These are phyloP conservation scores for Tolypocladium cylindrosporum DNA, from an alignment of 2,329 filamentous ascomycete genomes.

Conservation along the genomic window DNA sequence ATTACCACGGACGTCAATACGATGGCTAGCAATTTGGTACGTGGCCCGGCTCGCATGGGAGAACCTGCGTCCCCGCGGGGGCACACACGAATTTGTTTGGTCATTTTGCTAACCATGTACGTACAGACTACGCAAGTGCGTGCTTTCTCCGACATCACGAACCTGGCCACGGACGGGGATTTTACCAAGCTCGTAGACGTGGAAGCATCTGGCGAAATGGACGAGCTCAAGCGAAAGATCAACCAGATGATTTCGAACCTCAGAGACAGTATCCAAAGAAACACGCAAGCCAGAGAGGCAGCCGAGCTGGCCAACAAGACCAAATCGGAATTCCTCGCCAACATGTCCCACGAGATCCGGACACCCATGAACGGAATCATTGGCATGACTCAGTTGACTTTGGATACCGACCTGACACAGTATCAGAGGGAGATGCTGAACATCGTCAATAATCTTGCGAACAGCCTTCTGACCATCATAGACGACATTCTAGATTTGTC, in stretches of 20 bases:
- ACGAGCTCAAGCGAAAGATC: constrained; percentile 97
- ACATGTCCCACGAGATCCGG: constrained; percentile 97
- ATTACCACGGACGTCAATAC: constrained; percentile 96
- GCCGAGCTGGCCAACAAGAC: constrained; percentile 96
- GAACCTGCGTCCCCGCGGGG: neutral
- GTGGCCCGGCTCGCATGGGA: constrained; percentile 10
- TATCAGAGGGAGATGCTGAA: constrained; percentile 98
- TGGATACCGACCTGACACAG: constrained; percentile 89
- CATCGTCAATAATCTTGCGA: constrained; percentile 92
- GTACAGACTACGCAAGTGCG: constrained; percentile 88
- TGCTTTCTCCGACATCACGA: constrained; percentile 97
- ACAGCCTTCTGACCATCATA: constrained; percentile 93
- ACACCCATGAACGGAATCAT: constrained; percentile 98
- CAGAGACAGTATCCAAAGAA: constrained; percentile 90
- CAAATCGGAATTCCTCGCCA: constrained; percentile 95
- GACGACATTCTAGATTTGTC: constrained; percentile 70
- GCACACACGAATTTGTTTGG: neutral
- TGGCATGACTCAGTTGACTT: constrained; percentile 91
- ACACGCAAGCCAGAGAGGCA: constrained; percentile 89
- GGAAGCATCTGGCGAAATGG: constrained; percentile 97
- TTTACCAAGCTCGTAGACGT: constrained; percentile 96
- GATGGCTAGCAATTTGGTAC: constrained; percentile 61
- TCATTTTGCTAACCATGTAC: constrained; percentile 16
- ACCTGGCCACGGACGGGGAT: constrained; percentile 90
- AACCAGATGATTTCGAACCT: constrained; percentile 98